These are phyloP conservation scores for Caloboletus firmus DNA, from an alignment of 1,284 basidiomycete genomes.

Conservation along the genomic window DNA sequence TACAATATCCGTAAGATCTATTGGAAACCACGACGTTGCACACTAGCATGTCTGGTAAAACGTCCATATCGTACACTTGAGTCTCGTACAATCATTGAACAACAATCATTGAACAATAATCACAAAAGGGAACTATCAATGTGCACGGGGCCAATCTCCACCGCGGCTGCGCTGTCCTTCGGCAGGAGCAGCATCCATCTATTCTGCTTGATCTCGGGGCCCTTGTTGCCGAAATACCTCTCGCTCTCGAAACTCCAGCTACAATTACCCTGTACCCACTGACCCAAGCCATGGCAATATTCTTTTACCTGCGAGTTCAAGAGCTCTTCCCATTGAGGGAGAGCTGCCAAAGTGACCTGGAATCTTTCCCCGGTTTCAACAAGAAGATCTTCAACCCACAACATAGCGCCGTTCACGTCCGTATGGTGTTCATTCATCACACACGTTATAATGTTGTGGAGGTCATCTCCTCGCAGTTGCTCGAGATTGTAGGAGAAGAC, in stretches of 20 bases:
- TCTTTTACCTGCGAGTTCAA: conserved; percentile 28
- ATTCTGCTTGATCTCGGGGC: conserved; percentile 19
- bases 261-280: conserved; percentile 25
- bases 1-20: too few relatives aligned
- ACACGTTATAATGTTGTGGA: too few relatives aligned
- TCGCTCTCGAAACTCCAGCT: conserved; percentile 31
- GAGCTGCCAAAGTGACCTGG: too few relatives aligned
- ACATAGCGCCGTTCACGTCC: too few relatives aligned
- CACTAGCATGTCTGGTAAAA: neutral
- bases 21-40: neutral
- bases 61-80: neutral
- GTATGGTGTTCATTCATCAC: too few relatives aligned
- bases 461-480: too few relatives aligned
- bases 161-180: neutral
- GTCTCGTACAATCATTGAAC: neutral
- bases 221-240: too few relatives aligned
- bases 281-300: conserved; percentile 26
- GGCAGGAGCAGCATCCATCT: conserved; percentile 22
- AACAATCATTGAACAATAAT: neutral
- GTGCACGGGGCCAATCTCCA: conserved; percentile 20
- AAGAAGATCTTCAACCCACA: too few relatives aligned
- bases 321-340: too few relatives aligned
- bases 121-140: conserved; percentile 15
- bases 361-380: too few relatives aligned
- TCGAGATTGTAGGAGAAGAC: conserved; percentile 40